A percentile compares a stretch with the other conserved stretches of the same genome.
These are phyloP conservation scores for Orbilia oligospora DNA, from an alignment of 2,329 filamentous ascomycete species.

Conservation along the genomic window DNA sequence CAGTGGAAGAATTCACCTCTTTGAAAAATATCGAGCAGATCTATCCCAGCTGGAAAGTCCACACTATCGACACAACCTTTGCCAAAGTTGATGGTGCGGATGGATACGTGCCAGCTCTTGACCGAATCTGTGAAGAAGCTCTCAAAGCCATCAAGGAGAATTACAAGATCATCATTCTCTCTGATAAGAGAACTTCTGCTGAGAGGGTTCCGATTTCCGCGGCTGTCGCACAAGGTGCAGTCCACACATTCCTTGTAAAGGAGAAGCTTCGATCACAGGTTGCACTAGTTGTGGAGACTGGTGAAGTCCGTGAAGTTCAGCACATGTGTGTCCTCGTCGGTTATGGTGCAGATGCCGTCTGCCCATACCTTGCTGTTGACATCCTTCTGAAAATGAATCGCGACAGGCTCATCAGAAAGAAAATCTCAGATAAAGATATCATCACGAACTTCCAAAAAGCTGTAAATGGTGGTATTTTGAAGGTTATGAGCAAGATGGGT, in stretches of 20 bases:
- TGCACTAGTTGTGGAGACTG: slow-evolving; percentile 90
- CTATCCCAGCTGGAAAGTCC: slow-evolving; percentile 86
- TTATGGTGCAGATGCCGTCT: slow-evolving; percentile 93
- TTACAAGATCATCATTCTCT: slow-evolving; percentile 89
- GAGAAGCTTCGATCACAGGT: slow-evolving; percentile 95
- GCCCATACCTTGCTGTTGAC: slow-evolving; percentile 95
- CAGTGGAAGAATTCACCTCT: slow-evolving; percentile 90
- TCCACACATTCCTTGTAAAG: slow-evolving; percentile 93
- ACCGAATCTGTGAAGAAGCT: slow-evolving; percentile 87
- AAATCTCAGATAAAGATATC: slow-evolving; percentile 83
- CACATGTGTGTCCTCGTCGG: slow-evolving; percentile 99
- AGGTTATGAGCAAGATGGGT: slow-evolving; percentile 99
- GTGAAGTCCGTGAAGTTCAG: slow-evolving; percentile 95
- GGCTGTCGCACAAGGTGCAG: slow-evolving; percentile 89
- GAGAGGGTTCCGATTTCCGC: slow-evolving; percentile 89
- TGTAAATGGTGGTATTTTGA: slow-evolving; percentile 94
- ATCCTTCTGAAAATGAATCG: slow-evolving; percentile 97
- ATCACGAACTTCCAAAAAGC: slow-evolving; percentile 98
- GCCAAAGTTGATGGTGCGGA: slow-evolving; percentile 84
- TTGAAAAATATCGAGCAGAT: slow-evolving; percentile 81
- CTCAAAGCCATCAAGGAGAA: slow-evolving; percentile 85
- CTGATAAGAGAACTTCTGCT: slow-evolving; percentile 85
- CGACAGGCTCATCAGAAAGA: slow-evolving; percentile 92
- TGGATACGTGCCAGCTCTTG: slow-evolving; percentile 88
- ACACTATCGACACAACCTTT: slow-evolving; percentile 92